Evolutionary conservation across 1,284 basidiomycete species (phyloP), one percentile per base, ranked within the genome.

Genomic region (Apiotrichum veenhuisii): DNA sequence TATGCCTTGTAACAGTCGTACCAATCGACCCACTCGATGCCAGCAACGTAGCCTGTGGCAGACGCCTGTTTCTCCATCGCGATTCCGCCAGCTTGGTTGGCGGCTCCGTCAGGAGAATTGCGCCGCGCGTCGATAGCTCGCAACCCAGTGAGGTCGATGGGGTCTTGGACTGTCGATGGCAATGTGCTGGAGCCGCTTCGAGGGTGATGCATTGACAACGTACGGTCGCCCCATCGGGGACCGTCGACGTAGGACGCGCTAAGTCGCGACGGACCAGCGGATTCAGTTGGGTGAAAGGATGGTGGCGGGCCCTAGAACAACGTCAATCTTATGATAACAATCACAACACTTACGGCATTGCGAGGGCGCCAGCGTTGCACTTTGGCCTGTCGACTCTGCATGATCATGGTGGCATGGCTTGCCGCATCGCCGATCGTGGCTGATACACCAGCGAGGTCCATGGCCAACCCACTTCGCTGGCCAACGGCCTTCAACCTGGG

Each of bases 21-120:
- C 82, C 82, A 83, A 63, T 83, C 82, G 30, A 83, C 80, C 82
- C 82, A 83, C 62, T 82, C 82, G 54, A 83, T 80, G 36, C 80
- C 80, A 12, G 71, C 69, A 12, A 76, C 61, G 14, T 65, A 64
- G 2, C 71, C 74, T 9, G 66, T 67, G 2, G 68, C 58, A 30
- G 70, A 71, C 1, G 54, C 54, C 44, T 67, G 65, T 18, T 65
- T 68, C 51, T 69, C 70, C 70, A 76, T 72, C 0, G 44, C 43
- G 3, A 64, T 48, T 4, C 58, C 30, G 25, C 30, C 45, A 15
- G 27, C 40, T 25, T 8, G 38, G 11, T 18, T 11, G 26, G 25
- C 8, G 9, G 4, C 14, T 14, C 5, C n/a, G 22, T 33, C 30
- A 22, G 18, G 12, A 11, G 46, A 7, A 8, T 33, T 20, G 23